Evolutionary conservation across 179 eudicot species (phyloP), one percentile per base, ranked within the genome.

Genomic region (Patellifolia procumbens): DNA sequence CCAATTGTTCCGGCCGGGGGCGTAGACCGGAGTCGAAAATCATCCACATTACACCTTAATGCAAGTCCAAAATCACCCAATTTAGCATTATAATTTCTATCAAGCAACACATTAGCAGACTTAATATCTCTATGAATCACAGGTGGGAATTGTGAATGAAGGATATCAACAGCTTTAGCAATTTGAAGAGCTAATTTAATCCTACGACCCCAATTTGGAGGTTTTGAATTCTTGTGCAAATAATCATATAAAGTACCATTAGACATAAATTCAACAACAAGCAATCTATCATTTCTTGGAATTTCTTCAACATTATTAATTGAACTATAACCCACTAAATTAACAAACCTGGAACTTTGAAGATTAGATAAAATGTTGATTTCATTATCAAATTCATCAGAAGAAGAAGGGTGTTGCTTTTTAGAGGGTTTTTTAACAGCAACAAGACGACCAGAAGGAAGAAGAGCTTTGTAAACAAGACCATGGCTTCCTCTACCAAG

Each of bases 1-100:
- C 98, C 98, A 70, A 94, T 90, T 1, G 98, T 94, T 8, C 98
- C 98, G 2, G 98, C 97, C 0, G 98, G 98, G 0, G 98, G 98
- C 13, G 98, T 94, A 1, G 97, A 94, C 4, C 78, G 86, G n/a
- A 90, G 85, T 31, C 84, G 81, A n/a, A 49, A 86, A 84, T 90
- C 91, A 31, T 88, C 89, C 4, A 78, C 79, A 56, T 87, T 82
- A 52, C 94, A 90, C 49, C 90, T 75, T 17, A 94, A 72, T 0
- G 98, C 98, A 39, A 94, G 75, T 49, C 98, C 98, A 73, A 94
- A 94, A 85, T 94, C 98, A 7, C 94, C 97, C 74, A 94, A 79
- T 5, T 93, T 78, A 9, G 98, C 98, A 74, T 89, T 88, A 73
- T 77, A 77, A 51, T 84, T 69, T 31, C 87, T 78, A 76, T 94